phyloP scores from a whole-genome alignment of 2,329 filamentous ascomycete genomes.

The Fusarium sp. region DNA sequence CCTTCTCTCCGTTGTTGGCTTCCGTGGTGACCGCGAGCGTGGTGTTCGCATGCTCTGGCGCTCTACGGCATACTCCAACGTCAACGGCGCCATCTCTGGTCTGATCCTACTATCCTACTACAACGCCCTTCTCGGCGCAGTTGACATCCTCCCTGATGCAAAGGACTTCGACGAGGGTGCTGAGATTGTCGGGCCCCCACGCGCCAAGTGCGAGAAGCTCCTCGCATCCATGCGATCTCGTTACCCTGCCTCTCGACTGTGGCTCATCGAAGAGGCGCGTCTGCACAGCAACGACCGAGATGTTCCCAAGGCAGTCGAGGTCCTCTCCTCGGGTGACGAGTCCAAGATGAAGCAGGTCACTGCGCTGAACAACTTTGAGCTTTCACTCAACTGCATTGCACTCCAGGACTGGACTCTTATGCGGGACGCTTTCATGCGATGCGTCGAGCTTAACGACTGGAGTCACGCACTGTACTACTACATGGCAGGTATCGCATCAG shows the following conservation, averaged over 20 bases:
- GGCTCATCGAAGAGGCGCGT: conserved; percentile 89
- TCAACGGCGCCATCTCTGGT: conserved; percentile 92
- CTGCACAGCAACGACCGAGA: conserved; percentile 76
- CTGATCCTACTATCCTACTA: conserved; percentile 88
- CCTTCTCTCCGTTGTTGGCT: conserved; percentile 89
- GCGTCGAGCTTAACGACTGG: conserved; percentile 89
- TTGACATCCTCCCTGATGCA: conserved; percentile 82
- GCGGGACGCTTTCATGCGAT: conserved; percentile 79
- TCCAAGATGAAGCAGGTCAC: conserved; percentile 90
- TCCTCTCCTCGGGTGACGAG: conserved; percentile 70
- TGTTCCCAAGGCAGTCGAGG: conserved; percentile 74
- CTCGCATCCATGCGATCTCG: conserved; percentile 79
- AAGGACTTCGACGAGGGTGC: conserved; percentile 67
- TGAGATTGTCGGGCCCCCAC: conserved; percentile 79
- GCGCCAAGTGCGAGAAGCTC: conserved; percentile 73
- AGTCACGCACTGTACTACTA: conserved; percentile 91
- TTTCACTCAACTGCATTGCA: conserved; percentile 82
- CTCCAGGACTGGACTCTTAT: conserved; percentile 81
- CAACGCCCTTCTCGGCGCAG: conserved; percentile 86
- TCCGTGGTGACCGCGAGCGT: conserved; percentile 86
- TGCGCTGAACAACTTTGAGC: conserved; percentile 87
- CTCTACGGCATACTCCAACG: conserved; percentile 84
- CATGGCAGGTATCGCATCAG: conserved; percentile 81
- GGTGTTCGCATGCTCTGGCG: conserved; percentile 92
- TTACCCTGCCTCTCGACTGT: conserved; percentile 86